Base-by-base conservation (phyloP, 495 filamentous ascomycete genomes). In the Penicillium cinerascens region DNA sequence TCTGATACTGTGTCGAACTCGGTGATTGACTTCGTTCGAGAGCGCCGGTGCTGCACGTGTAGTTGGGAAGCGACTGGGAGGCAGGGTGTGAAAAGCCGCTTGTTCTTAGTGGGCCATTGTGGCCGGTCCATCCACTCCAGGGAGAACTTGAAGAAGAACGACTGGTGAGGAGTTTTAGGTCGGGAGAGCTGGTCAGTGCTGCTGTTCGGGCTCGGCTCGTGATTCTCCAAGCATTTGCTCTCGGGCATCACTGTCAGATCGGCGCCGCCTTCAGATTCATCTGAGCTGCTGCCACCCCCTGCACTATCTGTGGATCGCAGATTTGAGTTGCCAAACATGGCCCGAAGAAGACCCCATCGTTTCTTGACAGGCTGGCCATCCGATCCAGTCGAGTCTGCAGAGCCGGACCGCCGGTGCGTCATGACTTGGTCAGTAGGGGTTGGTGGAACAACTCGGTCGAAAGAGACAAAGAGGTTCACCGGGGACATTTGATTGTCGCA, bases 61-160 rank as follows among this genome's bases (percentile, higher is more conserved):
- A 71, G 50, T 42, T 76, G 70, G 1, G 90, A 85, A 3, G 86
- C 80, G 2, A 81, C 78, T 2, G 93, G 92, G 2, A 97, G 78
- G 27, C 87, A 81, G 0, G 93, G 91, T 6, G 87, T 79, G 45
- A 76, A 80, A 5, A 97, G 78, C 10, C 76, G 79, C 53, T 82
- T 78, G 59, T 87, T 80, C 47, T 77, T 73, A 41, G 74, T 74
- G 3, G 69, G 68, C 55, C 68, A 74, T 18, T 78, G 73, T 7
- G 76, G 78, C 45, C 78, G 77, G 42, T 85, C 83, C 52, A 84
- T 78, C 81, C 81, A 89, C 65, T 92, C 88, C 18, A 91, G 73
- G 0, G 87, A 88, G 66, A 92, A 91, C 56, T 86, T 88, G 73
- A 91, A 92, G 50, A 76, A 82, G 60, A 78, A 87, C 15, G 74